Percentiles rank a stretch among this genome's conserved stretches.
These are phyloP conservation scores for Lasiodiplodia sp. DNA, from an alignment of 2,329 filamentous ascomycete genomes.

Conservation along the genomic window DNA sequence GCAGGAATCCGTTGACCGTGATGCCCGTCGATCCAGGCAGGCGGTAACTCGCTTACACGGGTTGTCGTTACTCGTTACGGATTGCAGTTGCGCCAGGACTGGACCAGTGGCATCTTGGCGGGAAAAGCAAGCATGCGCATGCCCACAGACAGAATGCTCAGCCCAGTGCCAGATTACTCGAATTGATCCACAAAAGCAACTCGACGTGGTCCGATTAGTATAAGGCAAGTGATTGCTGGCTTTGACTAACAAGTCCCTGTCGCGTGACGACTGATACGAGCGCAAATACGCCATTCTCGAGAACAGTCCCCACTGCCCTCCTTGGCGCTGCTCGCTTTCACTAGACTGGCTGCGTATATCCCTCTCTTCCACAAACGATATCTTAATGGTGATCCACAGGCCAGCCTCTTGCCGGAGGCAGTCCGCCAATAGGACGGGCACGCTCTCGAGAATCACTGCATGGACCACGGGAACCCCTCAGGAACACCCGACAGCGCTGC, in stretches of 20 bases:
- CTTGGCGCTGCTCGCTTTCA: constrained; percentile 1
- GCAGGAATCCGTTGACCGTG: not conserved
- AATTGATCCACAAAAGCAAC: constrained; percentile 1
- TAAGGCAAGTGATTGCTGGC: not conserved
- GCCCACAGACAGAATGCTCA: not conserved
- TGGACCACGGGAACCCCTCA: constrained; percentile 15
- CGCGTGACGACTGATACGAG: not conserved
- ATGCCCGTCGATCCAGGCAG: constrained; percentile 4
- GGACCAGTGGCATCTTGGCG: not conserved
- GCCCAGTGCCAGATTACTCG: constrained; percentile 1
- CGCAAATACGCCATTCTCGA: not conserved
- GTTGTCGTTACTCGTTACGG: constrained; percentile 15
- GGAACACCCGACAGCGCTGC: not conserved
- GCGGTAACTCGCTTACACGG: not conserved
- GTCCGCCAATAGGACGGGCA: not conserved
- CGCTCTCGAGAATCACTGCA: not conserved
- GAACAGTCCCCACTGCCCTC: not conserved
- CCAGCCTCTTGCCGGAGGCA: not conserved
- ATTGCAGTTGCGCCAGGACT: constrained; percentile 5
- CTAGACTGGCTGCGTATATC: not conserved
- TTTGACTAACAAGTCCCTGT: not conserved
- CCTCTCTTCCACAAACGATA: not conserved
- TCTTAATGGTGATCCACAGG: constrained; percentile 3
- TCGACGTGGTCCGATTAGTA: not conserved
- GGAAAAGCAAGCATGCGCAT: not conserved